Percentiles rank a stretch among this genome's conserved stretches.
phyloP scores from a whole-genome alignment of 768 basidiomycete species.

The Leucogyrophana mollusca region DNA sequence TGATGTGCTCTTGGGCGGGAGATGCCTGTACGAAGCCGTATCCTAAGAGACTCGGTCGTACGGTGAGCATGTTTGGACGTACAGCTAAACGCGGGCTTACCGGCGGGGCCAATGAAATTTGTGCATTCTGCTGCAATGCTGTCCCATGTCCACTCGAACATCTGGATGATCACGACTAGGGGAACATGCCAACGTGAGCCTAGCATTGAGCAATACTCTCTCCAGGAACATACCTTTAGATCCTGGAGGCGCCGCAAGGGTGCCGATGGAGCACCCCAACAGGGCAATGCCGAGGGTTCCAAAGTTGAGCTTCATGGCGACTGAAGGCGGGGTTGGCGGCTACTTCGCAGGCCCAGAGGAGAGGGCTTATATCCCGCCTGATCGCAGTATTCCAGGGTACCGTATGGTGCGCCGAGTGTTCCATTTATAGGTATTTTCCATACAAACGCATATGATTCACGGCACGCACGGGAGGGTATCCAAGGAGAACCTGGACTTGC shows the following conservation, averaged over 20 bases:
- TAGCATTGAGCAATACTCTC: too few relatives aligned
- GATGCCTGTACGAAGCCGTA: conserved; percentile 73
- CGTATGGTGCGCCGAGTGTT: too few relatives aligned
- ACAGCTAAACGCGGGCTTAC: conserved; percentile 16
- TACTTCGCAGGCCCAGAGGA: too few relatives aligned
- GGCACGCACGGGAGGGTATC: too few relatives aligned
- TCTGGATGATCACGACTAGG: conserved; percentile 55
- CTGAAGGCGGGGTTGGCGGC: too few relatives aligned
- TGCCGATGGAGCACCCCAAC: neutral
- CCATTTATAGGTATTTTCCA: too few relatives aligned
- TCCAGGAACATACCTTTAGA: neutral
- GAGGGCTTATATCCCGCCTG: too few relatives aligned
- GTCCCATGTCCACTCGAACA: conserved; percentile 64
- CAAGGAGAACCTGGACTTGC: too few relatives aligned
- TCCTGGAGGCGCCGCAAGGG: neutral
- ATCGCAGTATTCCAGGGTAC: too few relatives aligned
- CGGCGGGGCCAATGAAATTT: conserved; percentile 65
- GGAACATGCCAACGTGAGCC: too few relatives aligned
- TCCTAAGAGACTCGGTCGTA: conserved; percentile 7
- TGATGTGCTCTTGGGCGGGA: conserved; percentile 54
- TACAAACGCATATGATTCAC: too few relatives aligned
- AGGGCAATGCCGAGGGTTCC: neutral
- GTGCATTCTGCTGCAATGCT: conserved; percentile 63
- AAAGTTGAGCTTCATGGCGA: neutral
- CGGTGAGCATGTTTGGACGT: neutral